Evolutionary conservation across 208 protist species (phyloP), one percentile per base, ranked within the genome.

Genomic region (Crithidia mellificae): DNA sequence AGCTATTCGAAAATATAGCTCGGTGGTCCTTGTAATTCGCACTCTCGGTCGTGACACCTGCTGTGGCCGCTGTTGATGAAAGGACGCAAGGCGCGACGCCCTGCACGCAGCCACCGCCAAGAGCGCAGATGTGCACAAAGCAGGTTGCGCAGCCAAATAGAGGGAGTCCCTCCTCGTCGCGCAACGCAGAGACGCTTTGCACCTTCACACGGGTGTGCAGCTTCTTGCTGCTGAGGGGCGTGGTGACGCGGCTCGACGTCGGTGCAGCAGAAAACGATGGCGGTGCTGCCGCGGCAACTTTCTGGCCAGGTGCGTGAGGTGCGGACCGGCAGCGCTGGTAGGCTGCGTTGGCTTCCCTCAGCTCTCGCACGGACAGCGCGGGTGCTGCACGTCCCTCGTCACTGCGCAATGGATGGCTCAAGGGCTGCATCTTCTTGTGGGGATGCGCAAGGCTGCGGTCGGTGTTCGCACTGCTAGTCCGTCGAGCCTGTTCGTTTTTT

Each of bases 91-190:
- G 4, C 41, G 36, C 1, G 1, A 51, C 32, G 24, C 25, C 41
- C 4, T 0, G 25, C n/a, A 27, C 19, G 20, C 3, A 6, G 41
- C 41, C 2, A 32, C 43, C 34, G 8, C 32, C 46, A 8, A 65
- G 39, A 27, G 55, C 9, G 8, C 5, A 3, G 15, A 50, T 5
- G 1, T 36, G 59, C 29, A 65, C 46, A 32, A 55, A 55, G 22
- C 59, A 65, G 29, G 1, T 43, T 4, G 30, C 29, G 22, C 59
- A 65, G 15, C 46, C 32, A 3, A 41, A 15, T 2, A 53, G 46
- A 4, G 46, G 59, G 3, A 65, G 59, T 6, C 59, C 59, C 12
- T 65, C 25, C 34, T 65, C 59, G 32, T 34, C 59, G 34, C 59
- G 46, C 34, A 65, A 20, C 15, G 9, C 47, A 22, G 20, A 34